A percentile compares a stretch with the other conserved stretches of the same genome.
phyloP scores from a whole-genome alignment of 257 asterid genomes.

The Penstemon davidsonii region DNA sequence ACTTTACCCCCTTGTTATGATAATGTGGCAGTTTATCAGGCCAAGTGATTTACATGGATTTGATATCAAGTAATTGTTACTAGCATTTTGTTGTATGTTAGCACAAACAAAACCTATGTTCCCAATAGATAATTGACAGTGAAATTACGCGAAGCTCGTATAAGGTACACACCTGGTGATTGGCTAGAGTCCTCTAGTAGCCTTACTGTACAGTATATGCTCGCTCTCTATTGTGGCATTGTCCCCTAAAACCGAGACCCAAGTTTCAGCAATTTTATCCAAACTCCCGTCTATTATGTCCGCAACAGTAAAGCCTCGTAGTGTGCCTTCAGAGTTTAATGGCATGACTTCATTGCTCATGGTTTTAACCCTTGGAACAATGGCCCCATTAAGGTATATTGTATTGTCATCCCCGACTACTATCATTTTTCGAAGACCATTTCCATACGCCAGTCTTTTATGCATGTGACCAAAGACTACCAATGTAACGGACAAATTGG shows the following conservation, averaged over 20 bases:
- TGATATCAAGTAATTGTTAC: too few relatives aligned
- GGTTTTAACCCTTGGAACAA: constrained; percentile 72
- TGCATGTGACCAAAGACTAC: constrained; percentile 99
- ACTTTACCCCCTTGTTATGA: too few relatives aligned
- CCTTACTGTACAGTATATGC: constrained; percentile 43
- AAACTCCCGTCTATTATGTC: constrained; percentile 58
- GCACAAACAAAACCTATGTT: too few relatives aligned
- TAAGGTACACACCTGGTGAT: not conserved
- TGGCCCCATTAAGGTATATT: constrained; percentile 78
- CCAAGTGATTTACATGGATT: not conserved
- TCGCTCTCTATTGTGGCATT: constrained; percentile 47
- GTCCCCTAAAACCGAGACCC: constrained; percentile 74
- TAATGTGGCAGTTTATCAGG: not conserved
- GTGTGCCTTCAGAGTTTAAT: constrained; percentile 45
- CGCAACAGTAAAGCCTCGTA: constrained; percentile 72
- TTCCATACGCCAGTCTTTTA: constrained; percentile 64
- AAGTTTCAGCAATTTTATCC: constrained; percentile 68
- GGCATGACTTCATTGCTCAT: constrained; percentile 31
- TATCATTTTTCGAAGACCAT: constrained; percentile 75
- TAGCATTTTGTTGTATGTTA: too few relatives aligned
- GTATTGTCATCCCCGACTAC: constrained; percentile 64
- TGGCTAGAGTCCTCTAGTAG: constrained; percentile 19
- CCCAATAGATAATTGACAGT: not conserved
- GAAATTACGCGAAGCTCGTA: not conserved
- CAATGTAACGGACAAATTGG: constrained; percentile 51